These are phyloP conservation scores for Meredithiella fracta DNA, from an alignment of 2,329 filamentous ascomycete species.

Conservation along the genomic window DNA sequence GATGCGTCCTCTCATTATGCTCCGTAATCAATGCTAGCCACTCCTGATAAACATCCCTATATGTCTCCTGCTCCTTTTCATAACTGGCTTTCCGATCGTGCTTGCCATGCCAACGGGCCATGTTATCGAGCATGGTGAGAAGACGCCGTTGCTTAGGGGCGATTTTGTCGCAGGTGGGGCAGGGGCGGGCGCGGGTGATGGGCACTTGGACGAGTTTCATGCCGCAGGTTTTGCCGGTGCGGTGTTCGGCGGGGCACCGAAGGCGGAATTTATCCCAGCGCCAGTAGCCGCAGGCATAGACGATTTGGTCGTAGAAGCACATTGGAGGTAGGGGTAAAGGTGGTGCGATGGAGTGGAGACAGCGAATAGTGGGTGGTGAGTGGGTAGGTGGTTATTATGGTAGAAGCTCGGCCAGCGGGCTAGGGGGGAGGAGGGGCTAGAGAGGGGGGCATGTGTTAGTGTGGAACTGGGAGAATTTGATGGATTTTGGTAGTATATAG, in stretches of 20 bases:
- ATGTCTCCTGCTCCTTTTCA: slow-evolving; percentile 58
- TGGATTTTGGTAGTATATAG: too few relatives aligned
- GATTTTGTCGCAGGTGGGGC: slow-evolving; percentile 77
- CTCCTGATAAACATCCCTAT: slow-evolving; percentile 47
- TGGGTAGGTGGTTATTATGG: not conserved
- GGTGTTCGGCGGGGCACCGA: slow-evolving; percentile 88
- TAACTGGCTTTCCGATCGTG: slow-evolving; percentile 57
- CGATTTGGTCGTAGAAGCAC: slow-evolving; percentile 92
- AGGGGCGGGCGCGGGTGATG: slow-evolving; percentile 44
- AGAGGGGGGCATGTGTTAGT: too few relatives aligned
- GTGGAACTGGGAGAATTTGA: too few relatives aligned
- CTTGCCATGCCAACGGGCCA: slow-evolving; percentile 52
- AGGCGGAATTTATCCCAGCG: slow-evolving; percentile 87
- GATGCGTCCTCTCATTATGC: not conserved
- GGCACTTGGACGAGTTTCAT: slow-evolving; percentile 77
- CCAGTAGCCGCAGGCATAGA: slow-evolving; percentile 76
- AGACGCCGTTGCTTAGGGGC: slow-evolving; percentile 67
- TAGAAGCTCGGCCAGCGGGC: too few relatives aligned
- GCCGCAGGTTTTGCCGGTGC: slow-evolving; percentile 90
- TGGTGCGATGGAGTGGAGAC: too few relatives aligned
- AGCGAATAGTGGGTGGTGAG: not conserved
- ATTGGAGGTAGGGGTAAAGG: slow-evolving; percentile 29
- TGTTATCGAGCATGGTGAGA: slow-evolving; percentile 56
- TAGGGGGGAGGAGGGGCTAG: too few relatives aligned
- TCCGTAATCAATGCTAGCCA: slow-evolving; percentile 24